Percentiles rank a stretch among this genome's conserved stretches.
phyloP scores from a whole-genome alignment of 179 eudicot species.

The Spergularia azorica region DNA sequence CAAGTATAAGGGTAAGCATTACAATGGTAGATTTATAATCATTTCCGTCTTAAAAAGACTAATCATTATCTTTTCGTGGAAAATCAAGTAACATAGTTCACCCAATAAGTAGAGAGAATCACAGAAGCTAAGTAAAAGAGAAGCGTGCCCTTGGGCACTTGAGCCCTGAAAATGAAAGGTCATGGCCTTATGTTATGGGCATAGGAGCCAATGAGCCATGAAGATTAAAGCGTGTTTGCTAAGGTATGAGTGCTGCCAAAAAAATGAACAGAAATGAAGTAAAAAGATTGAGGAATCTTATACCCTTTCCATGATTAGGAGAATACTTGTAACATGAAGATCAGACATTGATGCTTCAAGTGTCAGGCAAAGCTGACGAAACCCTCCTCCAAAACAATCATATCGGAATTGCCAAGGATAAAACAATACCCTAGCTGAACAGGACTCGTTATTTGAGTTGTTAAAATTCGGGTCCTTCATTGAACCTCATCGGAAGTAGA shows the following conservation, averaged over 20 bases:
- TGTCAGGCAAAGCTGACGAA: neutral
- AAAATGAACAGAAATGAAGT: neutral
- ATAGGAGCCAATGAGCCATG: neutral
- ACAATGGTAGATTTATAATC: too few relatives aligned
- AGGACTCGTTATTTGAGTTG: neutral
- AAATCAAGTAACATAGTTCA: neutral
- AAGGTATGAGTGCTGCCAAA: neutral
- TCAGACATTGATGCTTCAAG: neutral
- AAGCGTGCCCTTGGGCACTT: conserved; percentile 12
- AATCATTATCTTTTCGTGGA: too few relatives aligned
- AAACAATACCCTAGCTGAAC: neutral
- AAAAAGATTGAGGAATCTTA: neutral
- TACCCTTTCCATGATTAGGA: neutral
- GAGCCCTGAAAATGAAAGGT: conserved; percentile 17
- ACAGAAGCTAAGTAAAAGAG: too few relatives aligned
- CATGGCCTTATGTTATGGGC: neutral
- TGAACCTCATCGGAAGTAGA: too few relatives aligned
- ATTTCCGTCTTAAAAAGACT: too few relatives aligned
- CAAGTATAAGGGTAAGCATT: too few relatives aligned
- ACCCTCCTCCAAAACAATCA: neutral
- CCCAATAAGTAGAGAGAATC: neutral
- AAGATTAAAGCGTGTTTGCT: neutral
- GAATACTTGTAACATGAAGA: neutral
- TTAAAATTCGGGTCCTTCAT: too few relatives aligned
- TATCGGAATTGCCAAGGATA: neutral